phyloP scores from a whole-genome alignment of 345 rosid species.

The Cardamine chenopodiifolia region DNA sequence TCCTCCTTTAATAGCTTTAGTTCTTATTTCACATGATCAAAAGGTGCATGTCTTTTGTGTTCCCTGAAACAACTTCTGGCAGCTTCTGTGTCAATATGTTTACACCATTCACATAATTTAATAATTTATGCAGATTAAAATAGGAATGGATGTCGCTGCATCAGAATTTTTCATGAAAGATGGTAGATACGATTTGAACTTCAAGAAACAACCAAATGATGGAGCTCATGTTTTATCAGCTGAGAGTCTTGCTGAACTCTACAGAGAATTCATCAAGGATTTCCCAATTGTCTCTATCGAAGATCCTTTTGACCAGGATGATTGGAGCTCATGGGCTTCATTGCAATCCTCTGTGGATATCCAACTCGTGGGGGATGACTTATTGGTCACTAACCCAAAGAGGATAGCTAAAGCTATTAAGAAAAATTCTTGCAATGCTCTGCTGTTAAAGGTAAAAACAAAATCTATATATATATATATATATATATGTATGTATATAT shows the following conservation, averaged over 20 bases:
- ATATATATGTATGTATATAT: no score
- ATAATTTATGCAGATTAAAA: constrained; percentile 69
- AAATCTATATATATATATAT: no score
- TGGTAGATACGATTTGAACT: constrained; percentile 86
- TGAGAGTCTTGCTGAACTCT: constrained; percentile 77
- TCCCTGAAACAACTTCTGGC: constrained; percentile 3
- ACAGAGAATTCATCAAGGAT: constrained; percentile 80
- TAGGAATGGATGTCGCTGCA: constrained; percentile 99
- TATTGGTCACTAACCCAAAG: constrained; percentile 94
- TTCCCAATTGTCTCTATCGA: constrained; percentile 94
- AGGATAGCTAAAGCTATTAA: constrained; percentile 92
- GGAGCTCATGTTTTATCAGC: constrained; percentile 82
- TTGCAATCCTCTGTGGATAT: constrained; percentile 86
- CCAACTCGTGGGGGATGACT: constrained; percentile 93
- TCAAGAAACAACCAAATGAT: constrained; percentile 94
- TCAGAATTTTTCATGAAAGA: constrained; percentile 89
- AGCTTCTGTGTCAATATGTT: neutral
- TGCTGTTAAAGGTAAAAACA: constrained; percentile 74
- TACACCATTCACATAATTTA: constrained; percentile 5
- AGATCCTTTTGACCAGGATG: constrained; percentile 99
- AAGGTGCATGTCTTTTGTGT: neutral
- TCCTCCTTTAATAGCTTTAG: neutral
- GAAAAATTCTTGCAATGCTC: constrained; percentile 87
- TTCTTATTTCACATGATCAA: neutral
- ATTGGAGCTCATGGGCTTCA: constrained; percentile 93